Base-by-base conservation (phyloP, 805 yeast genomes). In the Kazachstania kunashirensis region DNA sequence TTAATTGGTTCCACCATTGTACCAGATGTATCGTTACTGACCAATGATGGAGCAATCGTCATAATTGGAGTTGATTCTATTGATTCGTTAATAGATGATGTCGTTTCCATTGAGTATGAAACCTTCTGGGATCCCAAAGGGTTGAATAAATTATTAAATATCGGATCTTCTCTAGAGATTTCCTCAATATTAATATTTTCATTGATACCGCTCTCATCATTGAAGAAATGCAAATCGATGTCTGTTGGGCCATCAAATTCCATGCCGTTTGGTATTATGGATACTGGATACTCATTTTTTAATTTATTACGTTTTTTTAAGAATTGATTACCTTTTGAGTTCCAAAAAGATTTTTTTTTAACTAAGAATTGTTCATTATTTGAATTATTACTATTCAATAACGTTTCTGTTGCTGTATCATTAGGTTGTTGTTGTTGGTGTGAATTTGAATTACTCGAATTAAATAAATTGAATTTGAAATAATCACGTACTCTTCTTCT, bases 341-440 rank as follows among this genome's bases (percentile, higher is more conserved):
- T 49, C 55, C 57, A 51, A 29, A 54, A 52, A 29, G 45, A 50
- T 35, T 39, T 51, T 27, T 49, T 53, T 37, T 44, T 50, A 28
- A 49, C 37, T n/a, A 42, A 39, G 10, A 38, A 41, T 9, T 46
- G 48, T 13, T 42, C 47, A 5, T 42, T 43, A n/a, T 34, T 37
- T 20, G 10, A 20, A 20, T 20, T 20, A 20, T 20, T 10, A 20
- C 10, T 6, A 6, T 20, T 10, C 10, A 20, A 7, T 20, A 20
- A 20, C 7, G 15, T 13, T 14, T 30, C 23, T 26, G 29, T 10
- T 26, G 16, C 18, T 17, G 11, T 15, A 13, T 30, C 24, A 11
- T 19, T 21, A 20, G 23, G n/a, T 19, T 41, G 16, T 30, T 36
- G 19, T 31, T 32, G 27, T 34, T 38, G 33, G 25, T 34, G 25